Base-by-base conservation (phyloP, 176 grass and related monocot species). In the Puccinellia tenuiflora region DNA sequence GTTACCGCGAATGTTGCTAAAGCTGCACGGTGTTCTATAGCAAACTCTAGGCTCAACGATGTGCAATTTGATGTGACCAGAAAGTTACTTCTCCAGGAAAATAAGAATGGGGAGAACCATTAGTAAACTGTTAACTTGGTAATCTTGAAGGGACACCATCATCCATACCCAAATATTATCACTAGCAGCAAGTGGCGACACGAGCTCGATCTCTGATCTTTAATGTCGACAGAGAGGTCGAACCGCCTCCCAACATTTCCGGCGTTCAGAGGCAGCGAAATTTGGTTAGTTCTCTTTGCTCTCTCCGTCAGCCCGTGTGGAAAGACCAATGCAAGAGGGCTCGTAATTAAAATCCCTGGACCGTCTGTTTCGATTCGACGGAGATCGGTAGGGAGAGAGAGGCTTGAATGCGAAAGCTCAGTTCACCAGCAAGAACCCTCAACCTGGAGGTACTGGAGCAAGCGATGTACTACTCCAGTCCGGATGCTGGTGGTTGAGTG, bases 361-460 rank as follows among this genome's bases (percentile, higher is more conserved):
- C 38, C 26, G 60, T 76, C 70, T 50, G 82, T 89, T 81, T 33
- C 8, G 82, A 85, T 81, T 9, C 78, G 87, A 85, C 62, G 50
- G 69, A 29, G 82, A 84, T 13, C 7, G 62, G 31, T 66, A 33
- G 16, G 3, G 15, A 2, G 9, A 25, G 76, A 26, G 16, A 68
- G 59, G 12, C 64, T 60, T 75, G 28, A 61, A 39, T 53, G 61
- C 30, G 70, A 89, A 61, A 85, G 77, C 77, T 79, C 82, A 61
- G 59, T 60, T 80, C 54, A 81, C 47, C 34, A 71, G 8, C 46
- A 52, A 18, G 26, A 1, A 62, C 7, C 14, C 18, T 15, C 38
- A 40, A 46, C 12, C 46, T 48, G 45, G 45, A 12, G 40, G 40
- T 42, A 42, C 8, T 12, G 40, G 40, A 11, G 40, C 9, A 6